Conservation (phyloP, 225 moss, liverwort and hornwort genomes). For the Anthoceros angustus region DNA sequence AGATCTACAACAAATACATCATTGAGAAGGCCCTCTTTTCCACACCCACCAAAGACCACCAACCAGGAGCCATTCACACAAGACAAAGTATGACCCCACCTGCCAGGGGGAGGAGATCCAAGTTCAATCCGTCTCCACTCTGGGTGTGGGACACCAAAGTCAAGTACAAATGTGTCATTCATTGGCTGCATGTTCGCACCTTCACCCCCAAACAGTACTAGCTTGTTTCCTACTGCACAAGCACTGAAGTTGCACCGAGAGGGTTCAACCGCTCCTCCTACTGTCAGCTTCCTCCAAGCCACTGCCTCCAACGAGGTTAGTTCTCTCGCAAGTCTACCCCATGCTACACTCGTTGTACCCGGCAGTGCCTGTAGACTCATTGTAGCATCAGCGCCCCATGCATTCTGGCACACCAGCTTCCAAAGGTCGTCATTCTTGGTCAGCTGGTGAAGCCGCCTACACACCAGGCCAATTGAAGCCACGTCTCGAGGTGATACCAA, state of each 20-base stretch:
- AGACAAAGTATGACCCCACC: constrained; percentile 37
- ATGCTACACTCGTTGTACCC: constrained; percentile 17
- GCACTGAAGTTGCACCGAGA: constrained; percentile 43
- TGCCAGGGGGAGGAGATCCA: constrained; percentile 29
- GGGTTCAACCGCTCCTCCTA: constrained; percentile 37
- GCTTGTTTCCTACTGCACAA: constrained; percentile 33
- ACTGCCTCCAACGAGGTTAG: constrained; percentile 30
- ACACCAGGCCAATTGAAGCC: constrained; percentile 26
- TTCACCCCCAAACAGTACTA: constrained; percentile 38
- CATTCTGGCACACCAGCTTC: constrained; percentile 29
- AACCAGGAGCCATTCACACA: constrained; percentile 34
- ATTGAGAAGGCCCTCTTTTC: constrained; percentile 27
- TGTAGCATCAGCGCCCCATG: constrained; percentile 28
- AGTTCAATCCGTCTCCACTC: constrained; percentile 31
- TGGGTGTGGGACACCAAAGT: constrained; percentile 24
- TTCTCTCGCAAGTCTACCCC: constrained; percentile 34
- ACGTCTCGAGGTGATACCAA: constrained; percentile 27
- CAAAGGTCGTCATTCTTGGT: constrained; percentile 28
- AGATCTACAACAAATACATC: constrained; percentile 29
- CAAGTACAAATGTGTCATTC: constrained; percentile 36
- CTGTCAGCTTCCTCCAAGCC: constrained; percentile 33
- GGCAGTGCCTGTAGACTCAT: constrained; percentile 19
- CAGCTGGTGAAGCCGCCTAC: constrained; percentile 24
- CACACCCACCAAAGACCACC: constrained; percentile 37
- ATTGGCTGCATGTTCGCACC: constrained; percentile 40